phyloP scores from a whole-genome alignment of 805 yeast species.

The Ogataea paradorogensis region DNA sequence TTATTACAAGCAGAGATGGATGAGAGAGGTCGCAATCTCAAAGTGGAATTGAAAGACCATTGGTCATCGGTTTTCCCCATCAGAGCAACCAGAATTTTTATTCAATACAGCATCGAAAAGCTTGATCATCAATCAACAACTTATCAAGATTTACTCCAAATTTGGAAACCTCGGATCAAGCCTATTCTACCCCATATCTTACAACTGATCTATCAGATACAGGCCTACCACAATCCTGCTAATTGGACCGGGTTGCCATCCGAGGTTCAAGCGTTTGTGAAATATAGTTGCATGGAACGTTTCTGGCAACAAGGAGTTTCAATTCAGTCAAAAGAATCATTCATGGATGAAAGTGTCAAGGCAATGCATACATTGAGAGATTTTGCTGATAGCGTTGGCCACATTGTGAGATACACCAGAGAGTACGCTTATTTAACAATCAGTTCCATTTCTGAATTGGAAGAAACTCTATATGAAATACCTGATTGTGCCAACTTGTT shows the following conservation, averaged over 20 bases:
- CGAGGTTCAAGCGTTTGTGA: slow-evolving; percentile 90
- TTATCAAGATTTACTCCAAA: slow-evolving; percentile 59
- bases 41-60: slow-evolving; percentile 75
- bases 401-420: slow-evolving; percentile 89
- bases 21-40: slow-evolving; percentile 75
- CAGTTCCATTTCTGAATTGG: slow-evolving; percentile 85
- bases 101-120: slow-evolving; percentile 93
- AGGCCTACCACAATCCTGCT: slow-evolving; percentile 89
- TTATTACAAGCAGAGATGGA: slow-evolving; percentile 82
- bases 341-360: slow-evolving; percentile 88
- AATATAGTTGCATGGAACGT: slow-evolving; percentile 83
- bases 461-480: slow-evolving; percentile 81
- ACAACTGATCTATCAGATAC: slow-evolving; percentile 84
- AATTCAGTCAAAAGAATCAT: slow-evolving; percentile 88
- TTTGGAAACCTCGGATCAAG: slow-evolving; percentile 92
- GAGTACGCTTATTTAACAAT: slow-evolving; percentile 91
- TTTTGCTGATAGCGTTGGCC: slow-evolving; percentile 97
- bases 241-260: slow-evolving; percentile 87
- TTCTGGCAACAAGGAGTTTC: slow-evolving; percentile 99
- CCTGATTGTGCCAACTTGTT: slow-evolving; percentile 74
- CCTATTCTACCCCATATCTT: slow-evolving; percentile 90
- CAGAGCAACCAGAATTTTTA: slow-evolving; percentile 89
- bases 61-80: slow-evolving; percentile 96
- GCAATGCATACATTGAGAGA: slow-evolving; percentile 93
- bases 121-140: slow-evolving; percentile 76